Conservation (phyloP, 2,329 filamentous ascomycete genomes). For the Monosporascus sp. region DNA sequence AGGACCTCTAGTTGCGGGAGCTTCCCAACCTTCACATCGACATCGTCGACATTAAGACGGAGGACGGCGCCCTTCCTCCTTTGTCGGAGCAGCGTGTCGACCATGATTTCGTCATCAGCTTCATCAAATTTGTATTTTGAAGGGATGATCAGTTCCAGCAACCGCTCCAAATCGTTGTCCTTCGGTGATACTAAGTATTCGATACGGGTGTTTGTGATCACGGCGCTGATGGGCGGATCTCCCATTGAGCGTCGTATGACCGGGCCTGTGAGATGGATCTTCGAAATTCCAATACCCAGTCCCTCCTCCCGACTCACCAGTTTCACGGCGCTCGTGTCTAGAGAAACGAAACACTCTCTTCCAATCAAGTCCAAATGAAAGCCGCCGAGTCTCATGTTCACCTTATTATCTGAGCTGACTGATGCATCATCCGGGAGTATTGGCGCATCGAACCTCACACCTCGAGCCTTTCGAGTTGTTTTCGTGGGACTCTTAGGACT, state of each 20-base stretch:
- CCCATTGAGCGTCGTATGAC: conserved; percentile 47
- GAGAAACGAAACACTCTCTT: conserved; percentile 64
- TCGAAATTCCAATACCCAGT: conserved; percentile 67
- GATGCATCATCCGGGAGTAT: conserved; percentile 43
- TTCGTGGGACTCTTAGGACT: conserved; percentile 31
- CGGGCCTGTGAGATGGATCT: conserved; percentile 70
- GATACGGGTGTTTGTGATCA: conserved; percentile 61
- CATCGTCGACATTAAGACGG: conserved; percentile 58
- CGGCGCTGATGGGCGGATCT: conserved; percentile 56
- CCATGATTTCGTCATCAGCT: conserved; percentile 85
- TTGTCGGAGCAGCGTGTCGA: conserved; percentile 85
- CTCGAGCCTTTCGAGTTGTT: conserved; percentile 39
- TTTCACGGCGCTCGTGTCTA: conserved; percentile 79
- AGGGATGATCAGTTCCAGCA: conserved; percentile 83
- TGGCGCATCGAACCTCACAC: conserved; percentile 54
- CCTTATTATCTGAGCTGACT: conserved; percentile 53
- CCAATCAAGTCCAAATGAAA: conserved; percentile 72
- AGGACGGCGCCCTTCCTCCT: conserved; percentile 80
- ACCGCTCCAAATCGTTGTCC: conserved; percentile 72
- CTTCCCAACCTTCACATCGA: conserved; percentile 58
- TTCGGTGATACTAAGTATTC: conserved; percentile 70
- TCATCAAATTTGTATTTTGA: conserved; percentile 85
- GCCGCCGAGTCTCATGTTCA: conserved; percentile 72
- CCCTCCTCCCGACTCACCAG: conserved; percentile 68
- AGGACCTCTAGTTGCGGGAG: conserved; percentile 63